These are phyloP conservation scores for Phaffomyces antillensis DNA, from an alignment of 805 yeast species.

Conservation along the genomic window DNA sequence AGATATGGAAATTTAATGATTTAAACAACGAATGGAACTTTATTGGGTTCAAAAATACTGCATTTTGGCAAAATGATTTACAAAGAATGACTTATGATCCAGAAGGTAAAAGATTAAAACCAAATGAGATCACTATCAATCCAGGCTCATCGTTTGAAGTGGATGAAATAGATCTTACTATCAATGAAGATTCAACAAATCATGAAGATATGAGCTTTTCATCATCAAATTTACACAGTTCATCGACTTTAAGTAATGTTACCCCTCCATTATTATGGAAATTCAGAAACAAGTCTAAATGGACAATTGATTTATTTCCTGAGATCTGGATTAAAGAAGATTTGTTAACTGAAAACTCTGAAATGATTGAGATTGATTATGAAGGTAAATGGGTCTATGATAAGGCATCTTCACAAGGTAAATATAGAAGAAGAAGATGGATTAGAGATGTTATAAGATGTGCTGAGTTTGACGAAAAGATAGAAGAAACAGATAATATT, in stretches of 20 bases:
- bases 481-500: not conserved
- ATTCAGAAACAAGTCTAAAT: constrained; percentile 36
- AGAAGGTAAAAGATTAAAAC: not conserved
- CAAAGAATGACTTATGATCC: constrained; percentile 1
- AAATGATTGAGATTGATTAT: constrained; percentile 53
- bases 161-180: constrained; percentile 1
- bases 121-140: constrained; percentile 18
- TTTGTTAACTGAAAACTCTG: constrained; percentile 29
- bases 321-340: constrained; percentile 53
- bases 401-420: constrained; percentile 20
- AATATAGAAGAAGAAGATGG: constrained; percentile 65
- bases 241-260: constrained; percentile 28
- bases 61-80: constrained; percentile 6
- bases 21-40: constrained; percentile 53
- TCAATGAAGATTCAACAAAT: not conserved
- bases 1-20: constrained; percentile 28
- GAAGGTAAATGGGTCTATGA: constrained; percentile 89
- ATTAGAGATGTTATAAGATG: constrained; percentile 32
- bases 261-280: constrained; percentile 57
- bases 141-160: constrained; percentile 25
- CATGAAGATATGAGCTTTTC: not conserved
- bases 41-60: constrained; percentile 50
- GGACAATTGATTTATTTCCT: constrained; percentile 66
- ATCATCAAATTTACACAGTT: not conserved
- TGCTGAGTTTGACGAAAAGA: constrained; percentile 9